These are phyloP conservation scores for Rhazya stricta DNA, from an alignment of 257 asterid genomes.

Conservation along the genomic window DNA sequence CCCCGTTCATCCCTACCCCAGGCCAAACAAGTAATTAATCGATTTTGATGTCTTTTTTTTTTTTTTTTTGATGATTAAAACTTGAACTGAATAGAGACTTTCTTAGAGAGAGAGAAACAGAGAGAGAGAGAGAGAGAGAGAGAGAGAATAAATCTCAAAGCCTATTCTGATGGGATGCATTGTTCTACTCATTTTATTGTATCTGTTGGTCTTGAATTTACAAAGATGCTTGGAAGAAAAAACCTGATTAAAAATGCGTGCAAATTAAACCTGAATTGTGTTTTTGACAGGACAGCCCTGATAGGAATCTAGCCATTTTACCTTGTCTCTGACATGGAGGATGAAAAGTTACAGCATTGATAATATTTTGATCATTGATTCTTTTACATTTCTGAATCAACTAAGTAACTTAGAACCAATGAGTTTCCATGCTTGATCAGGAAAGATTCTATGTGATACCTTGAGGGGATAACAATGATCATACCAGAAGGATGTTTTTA, in stretches of 20 bases:
- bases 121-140: background rate
- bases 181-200: background rate
- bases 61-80: background rate
- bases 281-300: background rate
- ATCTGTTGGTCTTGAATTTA: background rate
- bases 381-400: background rate
- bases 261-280: background rate
- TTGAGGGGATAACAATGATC: too few relatives aligned
- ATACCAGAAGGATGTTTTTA: too few relatives aligned
- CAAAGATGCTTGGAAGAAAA: background rate
- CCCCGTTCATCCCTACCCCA: background rate
- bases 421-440: background rate
- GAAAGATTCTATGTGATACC: too few relatives aligned
- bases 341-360: too few relatives aligned
- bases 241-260: background rate
- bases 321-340: background rate
- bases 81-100: background rate
- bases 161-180: background rate
- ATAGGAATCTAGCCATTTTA: background rate
- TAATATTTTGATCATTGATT: background rate
- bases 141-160: background rate
- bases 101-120: too few relatives aligned
- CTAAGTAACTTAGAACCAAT: background rate
- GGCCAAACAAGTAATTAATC: background rate
- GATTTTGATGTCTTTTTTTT: background rate